Base-by-base conservation (phyloP, 2,329 filamentous ascomycete species). In the Thelonectria olida region DNA sequence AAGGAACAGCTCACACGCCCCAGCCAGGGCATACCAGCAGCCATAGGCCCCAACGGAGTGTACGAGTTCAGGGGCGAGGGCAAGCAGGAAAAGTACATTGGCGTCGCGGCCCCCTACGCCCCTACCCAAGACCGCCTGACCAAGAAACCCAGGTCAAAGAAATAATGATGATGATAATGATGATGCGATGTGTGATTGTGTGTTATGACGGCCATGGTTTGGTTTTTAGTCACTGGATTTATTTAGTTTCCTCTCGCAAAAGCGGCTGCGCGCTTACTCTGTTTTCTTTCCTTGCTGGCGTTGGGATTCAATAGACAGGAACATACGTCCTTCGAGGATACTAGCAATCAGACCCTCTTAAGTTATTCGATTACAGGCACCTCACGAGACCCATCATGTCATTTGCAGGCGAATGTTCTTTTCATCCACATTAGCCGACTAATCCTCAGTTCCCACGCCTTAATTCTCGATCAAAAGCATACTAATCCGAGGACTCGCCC, bases 1-100 rank as follows among this genome's bases (percentile, higher is more conserved):
- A 85, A 88, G 51, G 92, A 97, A 72, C 93, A 97, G 78, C 79
- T 89, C 53, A 79, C 81, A 49, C 85, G 86, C 54, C 93, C 93
- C 2, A 79, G 78, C 8, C 81, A 84, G 39, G 87, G 87, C 2
- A 75, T 74, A 13, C 88, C 87, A 0, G 83, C 82, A 17, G 72
- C 71, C 7, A 65, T 80, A 22, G 76, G 75, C 5, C 57, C 78
- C 7, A 78, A 78, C 19, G 85, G 86, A 13, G 74, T 77, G 19
- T 88, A 83, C 67, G 80, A 85, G 61, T 84, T 87, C 68, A 80
- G 77, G 42, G 80, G 77, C 19, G 81, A 77, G 38, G 75, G 80
- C 8, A 78, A 74, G 61, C 80, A 82, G 62, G 79, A 82, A 63
- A 75, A 73, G 57, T 79, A 85, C 58, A 67, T 78, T 2, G 86